phyloP scores from a whole-genome alignment of 805 yeast genomes.

The Brettanomyces bruxellensis region DNA sequence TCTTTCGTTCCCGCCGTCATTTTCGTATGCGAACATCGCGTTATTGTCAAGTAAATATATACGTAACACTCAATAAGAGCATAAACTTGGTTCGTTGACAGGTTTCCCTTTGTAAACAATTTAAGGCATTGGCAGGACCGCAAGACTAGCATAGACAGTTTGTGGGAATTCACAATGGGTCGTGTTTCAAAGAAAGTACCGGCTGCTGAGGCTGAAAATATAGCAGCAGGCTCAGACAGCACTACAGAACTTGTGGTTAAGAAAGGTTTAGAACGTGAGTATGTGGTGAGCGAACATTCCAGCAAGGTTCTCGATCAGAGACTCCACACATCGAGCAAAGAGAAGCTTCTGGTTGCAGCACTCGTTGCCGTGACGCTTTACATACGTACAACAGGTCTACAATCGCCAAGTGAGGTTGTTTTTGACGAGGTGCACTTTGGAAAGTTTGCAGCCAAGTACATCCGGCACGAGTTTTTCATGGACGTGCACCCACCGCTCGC shows the following conservation, averaged over 20 bases:
- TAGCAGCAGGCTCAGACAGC: conserved; percentile 4
- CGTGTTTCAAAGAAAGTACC: too few relatives aligned
- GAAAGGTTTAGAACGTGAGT: conserved; percentile 47
- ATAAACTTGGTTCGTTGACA: too few relatives aligned
- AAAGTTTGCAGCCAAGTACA: conserved; percentile 89
- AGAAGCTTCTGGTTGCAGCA: conserved; percentile 30
- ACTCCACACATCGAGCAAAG: conserved; percentile 28
- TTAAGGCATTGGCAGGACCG: too few relatives aligned
- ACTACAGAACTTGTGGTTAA: conserved; percentile 37
- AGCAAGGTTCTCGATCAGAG: conserved; percentile 31
- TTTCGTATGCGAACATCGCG: too few relatives aligned
- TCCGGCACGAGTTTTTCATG: conserved; percentile 63
- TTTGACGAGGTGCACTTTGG: conserved; percentile 99
- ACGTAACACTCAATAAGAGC: too few relatives aligned
- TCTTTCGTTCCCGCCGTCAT: too few relatives aligned
- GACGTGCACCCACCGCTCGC: conserved; percentile 89
- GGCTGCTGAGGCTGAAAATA: conserved; percentile 3
- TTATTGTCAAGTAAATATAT: too few relatives aligned
- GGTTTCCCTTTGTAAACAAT: too few relatives aligned
- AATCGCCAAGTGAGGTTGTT: conserved; percentile 76
- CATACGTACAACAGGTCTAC: conserved; percentile 55
- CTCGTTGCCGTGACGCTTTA: conserved; percentile 37
- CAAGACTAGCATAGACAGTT: too few relatives aligned
- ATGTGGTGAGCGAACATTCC: conserved; percentile 43
- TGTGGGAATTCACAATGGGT: too few relatives aligned